Percentiles rank a stretch among this genome's conserved stretches.
These are phyloP conservation scores for Rhizopus arrhizus DNA, from an alignment of 371 early-diverging fungal genomes.

Conservation along the genomic window DNA sequence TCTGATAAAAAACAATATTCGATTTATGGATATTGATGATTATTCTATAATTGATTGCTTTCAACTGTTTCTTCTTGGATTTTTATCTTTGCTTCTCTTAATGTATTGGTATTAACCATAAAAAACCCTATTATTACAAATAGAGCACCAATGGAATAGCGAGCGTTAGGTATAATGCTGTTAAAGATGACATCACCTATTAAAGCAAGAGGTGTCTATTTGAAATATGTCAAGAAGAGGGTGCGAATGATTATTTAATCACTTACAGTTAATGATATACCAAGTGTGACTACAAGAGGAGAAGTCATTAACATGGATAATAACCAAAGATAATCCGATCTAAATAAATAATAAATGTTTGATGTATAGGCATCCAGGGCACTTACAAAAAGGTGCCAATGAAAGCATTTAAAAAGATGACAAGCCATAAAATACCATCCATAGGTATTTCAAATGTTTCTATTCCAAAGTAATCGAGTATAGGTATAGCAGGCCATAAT, in stretches of 20 bases:
- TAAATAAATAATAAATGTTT: conserved; percentile 10
- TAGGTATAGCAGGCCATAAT: conserved; percentile 66
- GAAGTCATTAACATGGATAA: conserved; percentile 76
- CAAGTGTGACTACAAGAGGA: conserved; percentile 76
- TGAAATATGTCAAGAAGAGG: background rate
- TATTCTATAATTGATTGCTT: background rate
- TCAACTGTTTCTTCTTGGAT: conserved; percentile 2
- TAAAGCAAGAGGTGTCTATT: conserved; percentile 68
- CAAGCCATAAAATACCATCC: conserved; percentile 49
- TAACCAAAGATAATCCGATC: conserved; percentile 79
- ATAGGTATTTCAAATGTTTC: conserved; percentile 69
- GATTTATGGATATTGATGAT: no score
- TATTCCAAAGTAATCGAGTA: conserved; percentile 62
- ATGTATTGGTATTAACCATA: conserved; percentile 52
- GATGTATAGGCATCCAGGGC: background rate
- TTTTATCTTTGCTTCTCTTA: conserved; percentile 24
- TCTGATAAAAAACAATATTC: no score
- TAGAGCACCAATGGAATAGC: conserved; percentile 64
- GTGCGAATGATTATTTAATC: background rate
- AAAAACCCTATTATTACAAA: conserved; percentile 68
- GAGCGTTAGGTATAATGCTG: conserved; percentile 46
- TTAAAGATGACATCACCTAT: conserved; percentile 69
- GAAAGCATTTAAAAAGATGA: conserved; percentile 71
- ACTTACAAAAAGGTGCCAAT: conserved; percentile 72
- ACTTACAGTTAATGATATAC: conserved; percentile 67